A percentile compares a stretch with the other conserved stretches of the same genome.
These are phyloP conservation scores for Silene vulgaris DNA, from an alignment of 179 eudicot species.

Conservation along the genomic window DNA sequence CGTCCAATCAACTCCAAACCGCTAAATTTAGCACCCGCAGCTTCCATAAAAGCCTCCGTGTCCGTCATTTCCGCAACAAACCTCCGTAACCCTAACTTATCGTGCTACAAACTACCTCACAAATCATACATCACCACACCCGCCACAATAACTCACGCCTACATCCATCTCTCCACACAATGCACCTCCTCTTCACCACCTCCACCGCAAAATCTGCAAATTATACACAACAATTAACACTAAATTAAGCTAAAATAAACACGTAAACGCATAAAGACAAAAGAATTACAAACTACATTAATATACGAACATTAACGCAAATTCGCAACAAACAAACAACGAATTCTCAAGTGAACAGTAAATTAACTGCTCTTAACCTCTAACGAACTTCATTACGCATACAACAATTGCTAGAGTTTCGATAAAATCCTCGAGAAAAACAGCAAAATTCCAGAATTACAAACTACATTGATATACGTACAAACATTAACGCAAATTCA, in stretches of 20 bases:
- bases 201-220: constrained; percentile 26
- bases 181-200: constrained; percentile 3
- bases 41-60: constrained; percentile 59
- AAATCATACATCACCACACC: constrained; percentile 33
- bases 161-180: constrained; percentile 25
- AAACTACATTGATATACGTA: constrained; percentile 25
- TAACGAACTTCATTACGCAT: constrained; percentile 16
- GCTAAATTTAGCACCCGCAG: constrained; percentile 65
- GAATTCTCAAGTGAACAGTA: neutral
- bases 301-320: constrained; percentile 25
- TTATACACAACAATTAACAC: neutral
- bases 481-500: constrained; percentile 12
- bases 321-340: constrained; percentile 21
- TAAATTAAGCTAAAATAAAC: constrained; percentile 11
- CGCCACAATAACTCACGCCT: constrained; percentile 29
- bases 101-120: constrained; percentile 4
- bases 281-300: constrained; percentile 7
- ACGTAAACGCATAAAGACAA: constrained; percentile 18
- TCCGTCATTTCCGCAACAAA: constrained; percentile 47
- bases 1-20: constrained; percentile 91
- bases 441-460: neutral
- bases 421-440: neutral
- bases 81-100: constrained; percentile 6
- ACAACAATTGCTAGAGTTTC: constrained; percentile 20
- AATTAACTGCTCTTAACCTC: neutral